Conservation (phyloP, 2,329 filamentous ascomycete species). For the Pyrenochaeta sp. region DNA sequence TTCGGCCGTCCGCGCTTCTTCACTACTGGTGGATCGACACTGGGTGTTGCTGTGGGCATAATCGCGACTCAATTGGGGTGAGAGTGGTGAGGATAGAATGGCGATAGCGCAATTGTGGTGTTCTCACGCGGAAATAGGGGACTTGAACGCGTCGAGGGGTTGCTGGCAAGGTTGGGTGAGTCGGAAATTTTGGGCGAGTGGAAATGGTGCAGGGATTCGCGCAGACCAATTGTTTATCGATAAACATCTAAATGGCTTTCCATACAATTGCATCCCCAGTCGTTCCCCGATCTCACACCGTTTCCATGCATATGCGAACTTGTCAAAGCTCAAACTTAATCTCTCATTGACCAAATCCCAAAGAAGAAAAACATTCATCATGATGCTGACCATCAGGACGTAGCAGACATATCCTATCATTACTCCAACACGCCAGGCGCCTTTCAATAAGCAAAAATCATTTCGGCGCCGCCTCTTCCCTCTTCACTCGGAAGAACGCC, state of each 20-base stretch:
- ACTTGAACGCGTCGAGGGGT: constrained; percentile 24
- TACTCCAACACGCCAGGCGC: background rate
- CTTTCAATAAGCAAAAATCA: background rate
- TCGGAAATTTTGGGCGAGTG: constrained; percentile 22
- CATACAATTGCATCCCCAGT: too few relatives aligned
- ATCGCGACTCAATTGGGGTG: constrained; percentile 8
- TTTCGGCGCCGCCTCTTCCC: constrained; percentile 57
- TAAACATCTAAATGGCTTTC: background rate
- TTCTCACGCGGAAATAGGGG: constrained; percentile 21
- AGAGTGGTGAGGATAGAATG: background rate
- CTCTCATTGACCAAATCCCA: background rate
- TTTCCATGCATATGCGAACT: background rate
- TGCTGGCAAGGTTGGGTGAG: constrained; percentile 7
- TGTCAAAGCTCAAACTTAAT: background rate
- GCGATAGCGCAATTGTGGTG: background rate
- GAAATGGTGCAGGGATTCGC: constrained; percentile 19
- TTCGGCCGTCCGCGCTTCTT: constrained; percentile 47
- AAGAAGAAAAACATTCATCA: background rate
- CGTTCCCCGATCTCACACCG: too few relatives aligned
- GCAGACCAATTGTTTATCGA: constrained; percentile 5
- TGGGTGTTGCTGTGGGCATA: constrained; percentile 16
- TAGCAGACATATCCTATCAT: background rate
- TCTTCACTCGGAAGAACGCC: constrained; percentile 80
- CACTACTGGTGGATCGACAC: constrained; percentile 18
- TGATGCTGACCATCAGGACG: background rate